Base-by-base conservation (phyloP, 2,329 filamentous ascomycete genomes). In the Xylaria arbuscula region DNA sequence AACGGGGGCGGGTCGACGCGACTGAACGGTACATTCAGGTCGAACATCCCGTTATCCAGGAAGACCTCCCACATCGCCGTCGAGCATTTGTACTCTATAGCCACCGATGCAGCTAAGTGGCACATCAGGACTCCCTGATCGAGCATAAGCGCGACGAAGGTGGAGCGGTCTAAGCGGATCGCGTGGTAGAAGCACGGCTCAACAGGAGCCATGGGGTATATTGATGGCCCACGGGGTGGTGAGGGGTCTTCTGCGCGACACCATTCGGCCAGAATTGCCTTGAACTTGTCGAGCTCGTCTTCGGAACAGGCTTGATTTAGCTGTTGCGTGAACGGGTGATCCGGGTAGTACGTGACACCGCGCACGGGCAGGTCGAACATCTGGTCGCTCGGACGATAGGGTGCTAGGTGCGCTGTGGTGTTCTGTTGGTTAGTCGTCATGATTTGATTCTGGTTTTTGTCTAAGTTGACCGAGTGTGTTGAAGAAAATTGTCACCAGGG, bases 61-160 rank as follows among this genome's bases (percentile, higher is more conserved):
- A 47, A 47, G 45, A 47, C 50, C 6, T 32, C 50, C 50, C 24
- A 34, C 50, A 53, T 53, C 11, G 50, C 50, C 15, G 50, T 53
- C 50, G 50, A 34, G 13, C 50, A 53, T 15, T 15, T n/a, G 15
- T 53, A 10, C 5, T 34, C 2, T 34, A 53, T 9, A 6, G 50
- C 50, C 50, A 34, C 28, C 7, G 13, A n/a, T 34, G 6, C 50
- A 53, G 24, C 50, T n/a, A 53, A 22, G 28, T 6, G 13, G 15
- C 24, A 53, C 50, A 53, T 53, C 6, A 5, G 24, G 24, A 53
- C 28, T 2, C 50, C 50, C 6, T 53, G 50, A 28, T n/a, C 24
- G 13, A 53, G 50, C 2, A 53, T 24, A 15, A 17, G 15, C 13
- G 50, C 50, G 50, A 53, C 50, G 28, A 53, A 32, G 24, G 24